Percentiles rank a stretch among this genome's conserved stretches.
These are phyloP conservation scores for Knoxia roxburghii DNA, from an alignment of 257 asterid species.

Conservation along the genomic window DNA sequence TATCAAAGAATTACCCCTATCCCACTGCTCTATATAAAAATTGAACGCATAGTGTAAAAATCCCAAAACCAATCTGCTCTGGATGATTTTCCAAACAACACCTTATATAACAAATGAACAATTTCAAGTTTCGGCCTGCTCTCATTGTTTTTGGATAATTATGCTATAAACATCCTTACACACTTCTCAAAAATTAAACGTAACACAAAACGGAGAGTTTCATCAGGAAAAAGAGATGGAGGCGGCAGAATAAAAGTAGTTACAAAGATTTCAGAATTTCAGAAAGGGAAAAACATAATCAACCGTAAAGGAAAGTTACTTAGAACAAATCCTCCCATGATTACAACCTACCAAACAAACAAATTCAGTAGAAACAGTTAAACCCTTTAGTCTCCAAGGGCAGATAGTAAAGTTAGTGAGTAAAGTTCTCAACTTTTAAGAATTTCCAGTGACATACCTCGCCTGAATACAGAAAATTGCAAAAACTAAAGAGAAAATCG, in stretches of 20 bases:
- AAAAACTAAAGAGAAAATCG: not conserved
- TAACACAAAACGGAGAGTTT: not conserved
- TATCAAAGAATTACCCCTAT: not conserved
- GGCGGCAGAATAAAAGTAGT: not conserved
- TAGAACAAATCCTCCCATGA: not conserved
- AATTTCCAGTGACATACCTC: not conserved
- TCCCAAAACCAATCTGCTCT: too few species aligned
- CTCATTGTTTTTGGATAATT: too few species aligned
- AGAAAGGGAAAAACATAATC: not conserved
- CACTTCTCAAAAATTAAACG: not conserved
- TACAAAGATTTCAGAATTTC: not conserved
- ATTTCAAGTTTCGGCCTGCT: not conserved
- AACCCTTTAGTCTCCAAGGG: conserved; percentile 10
- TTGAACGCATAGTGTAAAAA: not conserved
- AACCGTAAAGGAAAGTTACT: not conserved
- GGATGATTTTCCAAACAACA: too few species aligned
- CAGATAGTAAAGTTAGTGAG: not conserved
- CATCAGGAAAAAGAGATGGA: not conserved
- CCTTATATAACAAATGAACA: not conserved
- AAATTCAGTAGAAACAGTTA: not conserved
- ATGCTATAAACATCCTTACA: not conserved
- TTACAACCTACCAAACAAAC: not conserved
- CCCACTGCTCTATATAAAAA: not conserved
- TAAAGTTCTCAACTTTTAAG: conserved; percentile 4
- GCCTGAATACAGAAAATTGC: not conserved